Evolutionary conservation across 1,284 basidiomycete genomes (phyloP).

Genomic region (Cystobasidiaceae sp.): DNA sequence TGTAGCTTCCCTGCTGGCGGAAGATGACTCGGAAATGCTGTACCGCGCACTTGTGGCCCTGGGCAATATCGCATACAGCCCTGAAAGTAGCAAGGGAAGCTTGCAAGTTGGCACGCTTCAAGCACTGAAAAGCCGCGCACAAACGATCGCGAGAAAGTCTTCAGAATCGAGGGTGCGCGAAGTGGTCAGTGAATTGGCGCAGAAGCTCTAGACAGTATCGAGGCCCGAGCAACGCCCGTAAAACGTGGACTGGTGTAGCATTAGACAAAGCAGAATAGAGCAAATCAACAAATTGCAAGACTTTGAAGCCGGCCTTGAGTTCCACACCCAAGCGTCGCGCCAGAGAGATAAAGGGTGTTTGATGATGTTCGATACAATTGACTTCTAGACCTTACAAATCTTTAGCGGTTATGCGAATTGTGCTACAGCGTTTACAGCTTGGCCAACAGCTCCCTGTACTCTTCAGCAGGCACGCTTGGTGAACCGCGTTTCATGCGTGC

Average conservation of each 20-base stretch:
- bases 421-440: not conserved
- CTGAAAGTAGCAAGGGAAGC: not conserved
- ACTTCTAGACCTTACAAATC: too few species aligned
- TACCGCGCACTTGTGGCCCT: constrained; percentile 81
- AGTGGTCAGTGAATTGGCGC: not conserved
- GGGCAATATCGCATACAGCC: constrained; percentile 66
- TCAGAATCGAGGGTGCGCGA: not conserved
- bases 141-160: constrained; percentile 6
- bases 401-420: too few species aligned
- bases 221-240: too few species aligned
- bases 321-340: too few species aligned
- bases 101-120: constrained; percentile 17
- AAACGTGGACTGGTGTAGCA: too few species aligned
- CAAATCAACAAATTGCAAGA: too few species aligned
- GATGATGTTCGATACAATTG: too few species aligned
- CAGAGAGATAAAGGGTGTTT: too few species aligned
- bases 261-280: too few species aligned
- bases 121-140: constrained; percentile 18
- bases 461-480: constrained; percentile 3
- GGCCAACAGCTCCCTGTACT: constrained; percentile 4
- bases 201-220: not conserved
- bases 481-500: not conserved
- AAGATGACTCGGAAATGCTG: constrained; percentile 72
- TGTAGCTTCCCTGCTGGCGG: constrained; percentile 51
- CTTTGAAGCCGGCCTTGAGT: too few species aligned